Evolutionary conservation across 1,284 basidiomycete genomes (phyloP), one percentile per base, ranked within the genome.

Genomic region (Puccinia coronata): DNA sequence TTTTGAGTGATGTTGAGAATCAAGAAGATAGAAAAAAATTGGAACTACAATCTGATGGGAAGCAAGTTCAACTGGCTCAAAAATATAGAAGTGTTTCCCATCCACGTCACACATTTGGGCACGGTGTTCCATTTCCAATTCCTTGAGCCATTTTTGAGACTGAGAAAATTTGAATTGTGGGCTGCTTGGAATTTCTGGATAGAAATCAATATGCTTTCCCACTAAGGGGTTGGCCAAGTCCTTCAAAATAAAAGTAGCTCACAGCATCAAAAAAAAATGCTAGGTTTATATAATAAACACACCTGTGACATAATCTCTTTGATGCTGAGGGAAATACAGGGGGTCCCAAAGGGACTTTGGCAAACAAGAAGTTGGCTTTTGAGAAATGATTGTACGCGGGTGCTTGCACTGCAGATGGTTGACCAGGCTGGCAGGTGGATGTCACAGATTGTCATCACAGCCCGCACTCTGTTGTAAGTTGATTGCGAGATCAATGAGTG

Each of bases 41-140:
- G 61, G 61, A 65, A 65, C n/a, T 3, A 65, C 61, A 65, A 65
- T 65, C 41, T 39, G 6, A 2, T 9, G 3, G 18, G 61, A 39
- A 39, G 61, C n/a, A 28, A 65, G 25, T 65, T 65, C 18, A 14
- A 65, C 31, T 8, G 28, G 61, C 25, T 65, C 61, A 39, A 65
- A 65, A n/a, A 65, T 3, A 39, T 65, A 65, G 34, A 20, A 65
- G 18, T 65, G 61, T 8, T 65, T 28, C 16, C 39, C 39, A 14
- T 65, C 18, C 14, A 65, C 34, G n/a, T 36, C 34, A 65, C 61
- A 65, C 61, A 65, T 65, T 36, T 23, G 61, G 41, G 34, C 39
- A 5, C 61, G 34, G 16, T 65, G 61, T 18, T 36, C 61, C 61
- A 65, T 23, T 43, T 36, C 34, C n/a, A n/a, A n/a, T n/a, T n/a